Evolutionary conservation across 371 early-diverging fungal genomes (phyloP).

Genomic region (Mortierella sp.): DNA sequence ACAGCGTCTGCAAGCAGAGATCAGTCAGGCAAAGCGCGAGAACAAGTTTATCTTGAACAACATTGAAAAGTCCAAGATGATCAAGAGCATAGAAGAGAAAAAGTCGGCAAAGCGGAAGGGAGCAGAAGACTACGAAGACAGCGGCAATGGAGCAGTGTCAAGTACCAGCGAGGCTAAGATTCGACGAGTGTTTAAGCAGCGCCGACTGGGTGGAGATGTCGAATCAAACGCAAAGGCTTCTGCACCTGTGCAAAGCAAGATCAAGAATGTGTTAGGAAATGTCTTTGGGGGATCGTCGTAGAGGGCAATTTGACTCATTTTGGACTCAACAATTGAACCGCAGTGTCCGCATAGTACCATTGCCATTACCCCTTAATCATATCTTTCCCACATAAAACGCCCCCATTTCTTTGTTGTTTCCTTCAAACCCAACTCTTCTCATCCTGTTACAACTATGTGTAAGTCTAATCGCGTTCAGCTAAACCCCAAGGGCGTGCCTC

Average conservation of each 20-base stretch:
- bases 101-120: conserved; percentile 58
- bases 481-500: too few relatives aligned
- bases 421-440: too few relatives aligned
- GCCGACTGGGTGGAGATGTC: conserved; percentile 45
- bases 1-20: conserved; percentile 86
- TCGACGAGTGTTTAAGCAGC: conserved; percentile 73
- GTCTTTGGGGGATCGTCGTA: conserved; percentile 48
- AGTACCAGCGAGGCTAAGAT: conserved; percentile 52
- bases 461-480: too few relatives aligned
- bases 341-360: too few relatives aligned
- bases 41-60: conserved; percentile 86
- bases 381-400: too few relatives aligned
- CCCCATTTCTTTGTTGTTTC: too few relatives aligned
- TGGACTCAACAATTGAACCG: too few relatives aligned
- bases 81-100: conserved; percentile 78
- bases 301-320: too few relatives aligned
- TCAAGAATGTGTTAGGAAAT: conserved; percentile 47
- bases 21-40: conserved; percentile 85
- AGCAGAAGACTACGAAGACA: conserved; percentile 49
- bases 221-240: background rate
- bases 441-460: too few relatives aligned
- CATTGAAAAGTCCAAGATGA: conserved; percentile 87
- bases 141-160: conserved; percentile 6
- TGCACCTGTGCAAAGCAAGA: conserved; percentile 31
- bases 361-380: too few relatives aligned